Evolutionary conservation across 1,284 basidiomycete species (phyloP).

Genomic region (Sparassis latifolia): DNA sequence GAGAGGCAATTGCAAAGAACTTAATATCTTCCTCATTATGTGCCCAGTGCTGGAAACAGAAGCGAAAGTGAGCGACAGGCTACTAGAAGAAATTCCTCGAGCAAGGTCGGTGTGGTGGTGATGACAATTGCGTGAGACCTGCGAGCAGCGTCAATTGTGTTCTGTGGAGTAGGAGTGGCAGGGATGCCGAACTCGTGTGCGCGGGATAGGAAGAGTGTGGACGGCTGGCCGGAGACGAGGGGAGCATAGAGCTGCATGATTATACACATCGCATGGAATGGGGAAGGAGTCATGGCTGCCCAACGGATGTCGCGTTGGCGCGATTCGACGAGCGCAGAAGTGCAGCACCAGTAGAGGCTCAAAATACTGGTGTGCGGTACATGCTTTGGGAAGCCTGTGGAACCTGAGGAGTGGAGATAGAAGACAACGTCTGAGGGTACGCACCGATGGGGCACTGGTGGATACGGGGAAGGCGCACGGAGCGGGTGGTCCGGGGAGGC

Average conservation of each 20-base stretch:
- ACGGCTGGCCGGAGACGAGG: slow-evolving; percentile 5
- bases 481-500: background rate
- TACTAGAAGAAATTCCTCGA: slow-evolving; percentile 10
- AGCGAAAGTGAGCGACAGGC: background rate
- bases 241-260: slow-evolving; percentile 10
- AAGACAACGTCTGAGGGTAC: slow-evolving; percentile 5
- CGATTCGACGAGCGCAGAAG: background rate
- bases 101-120: slow-evolving; percentile 11
- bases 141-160: slow-evolving; percentile 8
- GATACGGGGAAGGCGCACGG: slow-evolving; percentile 2
- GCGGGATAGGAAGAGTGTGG: slow-evolving; percentile 10
- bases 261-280: slow-evolving; percentile 16
- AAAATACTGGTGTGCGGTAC: slow-evolving; percentile 8
- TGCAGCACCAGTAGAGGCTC: slow-evolving; percentile 6
- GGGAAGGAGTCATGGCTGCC: slow-evolving; percentile 9
- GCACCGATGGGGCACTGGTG: background rate
- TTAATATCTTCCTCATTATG: slow-evolving; percentile 12
- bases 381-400: slow-evolving; percentile 17
- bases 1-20: slow-evolving; percentile 6
- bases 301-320: slow-evolving; percentile 7
- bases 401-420: slow-evolving; percentile 19
- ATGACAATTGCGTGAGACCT: slow-evolving; percentile 6
- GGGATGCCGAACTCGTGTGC: background rate
- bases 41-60: slow-evolving; percentile 5
- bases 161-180: slow-evolving; percentile 8